Evolutionary conservation across 306 rosid genomes (phyloP).

Genomic region (Inga laurina): DNA sequence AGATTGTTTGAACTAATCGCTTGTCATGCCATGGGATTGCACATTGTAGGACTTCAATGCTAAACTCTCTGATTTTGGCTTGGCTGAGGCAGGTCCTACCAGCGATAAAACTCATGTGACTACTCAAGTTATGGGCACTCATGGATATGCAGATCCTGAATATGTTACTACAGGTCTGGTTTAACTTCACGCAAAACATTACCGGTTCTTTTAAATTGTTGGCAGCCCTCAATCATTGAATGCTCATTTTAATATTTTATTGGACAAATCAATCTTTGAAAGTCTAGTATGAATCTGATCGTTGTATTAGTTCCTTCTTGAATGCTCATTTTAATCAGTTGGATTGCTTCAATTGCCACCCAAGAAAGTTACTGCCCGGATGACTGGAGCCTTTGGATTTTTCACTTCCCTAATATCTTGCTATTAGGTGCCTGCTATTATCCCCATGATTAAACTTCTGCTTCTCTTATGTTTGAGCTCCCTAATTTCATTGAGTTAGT

Average conservation of each 20-base stretch:
- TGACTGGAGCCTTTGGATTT: too few relatives aligned
- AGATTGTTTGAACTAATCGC: slow-evolving; percentile 21
- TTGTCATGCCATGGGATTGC: slow-evolving; percentile 27
- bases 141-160: slow-evolving; percentile 93
- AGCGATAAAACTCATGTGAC: slow-evolving; percentile 96
- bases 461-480: too few relatives aligned
- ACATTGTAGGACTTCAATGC: slow-evolving; percentile 92
- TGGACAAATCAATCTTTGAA: slow-evolving; percentile 18
- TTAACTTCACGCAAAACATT: slow-evolving; percentile 28
- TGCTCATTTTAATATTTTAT: neutral
- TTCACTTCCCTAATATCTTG: too few relatives aligned
- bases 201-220: slow-evolving; percentile 37
- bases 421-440: too few relatives aligned
- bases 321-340: too few relatives aligned
- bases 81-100: slow-evolving; percentile 91
- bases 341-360: too few relatives aligned
- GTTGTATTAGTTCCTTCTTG: slow-evolving; percentile 14
- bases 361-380: too few relatives aligned
- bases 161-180: slow-evolving; percentile 84
- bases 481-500: too few relatives aligned
- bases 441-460: too few relatives aligned
- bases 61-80: slow-evolving; percentile 87
- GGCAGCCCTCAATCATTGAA: slow-evolving; percentile 1
- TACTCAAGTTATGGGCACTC: slow-evolving; percentile 92
- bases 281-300: neutral